Evolutionary conservation across 306 rosid genomes (phyloP), one percentile per base, ranked within the genome.

Genomic region (Rubus idaeus): DNA sequence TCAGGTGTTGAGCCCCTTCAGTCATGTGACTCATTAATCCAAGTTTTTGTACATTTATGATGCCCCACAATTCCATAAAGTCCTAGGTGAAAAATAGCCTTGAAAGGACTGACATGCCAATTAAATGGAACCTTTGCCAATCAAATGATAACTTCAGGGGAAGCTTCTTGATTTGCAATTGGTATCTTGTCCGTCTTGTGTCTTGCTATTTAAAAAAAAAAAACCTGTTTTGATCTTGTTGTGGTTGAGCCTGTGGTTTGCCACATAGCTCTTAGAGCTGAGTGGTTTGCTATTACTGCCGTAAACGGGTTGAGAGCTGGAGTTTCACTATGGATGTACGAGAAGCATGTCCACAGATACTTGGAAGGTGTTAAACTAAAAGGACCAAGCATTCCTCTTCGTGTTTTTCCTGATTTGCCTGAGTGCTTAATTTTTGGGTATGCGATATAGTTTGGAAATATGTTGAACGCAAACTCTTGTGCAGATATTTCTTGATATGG

Each of bases 401-500:
- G 21, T 42, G 44, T 45, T 44, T 10, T 44, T n/a, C 10, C 23
- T 26, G 18, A 44, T 16, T 30, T 16, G 16, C 30, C 41, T 39
- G 2, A n/a, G 68, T 30, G 9, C 18, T 39, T 18, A 8, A 8
- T 37, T n/a, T 14, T 18, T 16, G 17, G 20, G 10, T 60, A 41
- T 4, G 4, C 9, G 44, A 26, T 17, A 56, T 26, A 49, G 14
- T 71, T 71, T 71, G 75, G 70, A 37, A 51, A 70, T 37, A 49
- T 65, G 26, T 71, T 52, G 57, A 71, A 45, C 8, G 17, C 55
- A 40, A n/a, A 81, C 68, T 71, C 52, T 58, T 61, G 13, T 80
- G 83, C 91, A 95, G 98, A 93, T 90, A 85, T 95, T 90, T 86
- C 73, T 92, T 78, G 98, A 92, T 57, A 89, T 95, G 89, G 96